These are phyloP conservation scores for Fulvia fulva DNA, from an alignment of 2,329 filamentous ascomycete species.

Conservation along the genomic window DNA sequence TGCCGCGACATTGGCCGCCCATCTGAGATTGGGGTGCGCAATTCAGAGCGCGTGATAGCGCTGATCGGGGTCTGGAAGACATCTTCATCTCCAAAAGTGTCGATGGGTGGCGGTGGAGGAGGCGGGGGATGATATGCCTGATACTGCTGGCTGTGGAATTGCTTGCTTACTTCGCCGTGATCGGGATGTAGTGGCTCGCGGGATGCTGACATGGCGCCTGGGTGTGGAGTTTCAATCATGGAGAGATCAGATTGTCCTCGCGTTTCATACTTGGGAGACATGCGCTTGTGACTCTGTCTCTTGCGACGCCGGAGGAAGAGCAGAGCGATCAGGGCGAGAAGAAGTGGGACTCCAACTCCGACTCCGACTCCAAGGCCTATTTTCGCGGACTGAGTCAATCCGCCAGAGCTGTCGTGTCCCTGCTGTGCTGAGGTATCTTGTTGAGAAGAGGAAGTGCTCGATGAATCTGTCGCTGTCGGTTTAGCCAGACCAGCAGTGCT, in stretches of 20 bases:
- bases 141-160: constrained; percentile 1
- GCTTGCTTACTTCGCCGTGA: not conserved
- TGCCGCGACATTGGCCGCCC: not conserved
- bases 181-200: not conserved
- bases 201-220: not conserved
- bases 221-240: constrained; percentile 15
- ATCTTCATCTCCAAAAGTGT: not conserved
- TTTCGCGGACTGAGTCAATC: constrained; percentile 12
- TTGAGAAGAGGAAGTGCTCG: not conserved
- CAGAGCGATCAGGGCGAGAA: constrained; percentile 10
- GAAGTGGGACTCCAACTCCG: constrained; percentile 12
- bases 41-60: constrained; percentile 5
- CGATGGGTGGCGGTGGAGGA: not conserved
- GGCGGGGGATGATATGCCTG: constrained; percentile 5
- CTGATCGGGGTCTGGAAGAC: constrained; percentile 9
- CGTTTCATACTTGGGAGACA: constrained; percentile 10
- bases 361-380: constrained; percentile 19
- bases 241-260: constrained; percentile 18
- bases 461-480: not conserved
- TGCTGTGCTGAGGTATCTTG: not conserved
- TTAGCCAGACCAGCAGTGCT: not conserved
- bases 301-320: constrained; percentile 11
- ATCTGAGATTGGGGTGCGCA: not conserved
- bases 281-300: constrained; percentile 1
- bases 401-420: not conserved